Evolutionary conservation across 2,329 filamentous ascomycete genomes (phyloP).

Genomic region (Teratosphaeriaceae sp.): DNA sequence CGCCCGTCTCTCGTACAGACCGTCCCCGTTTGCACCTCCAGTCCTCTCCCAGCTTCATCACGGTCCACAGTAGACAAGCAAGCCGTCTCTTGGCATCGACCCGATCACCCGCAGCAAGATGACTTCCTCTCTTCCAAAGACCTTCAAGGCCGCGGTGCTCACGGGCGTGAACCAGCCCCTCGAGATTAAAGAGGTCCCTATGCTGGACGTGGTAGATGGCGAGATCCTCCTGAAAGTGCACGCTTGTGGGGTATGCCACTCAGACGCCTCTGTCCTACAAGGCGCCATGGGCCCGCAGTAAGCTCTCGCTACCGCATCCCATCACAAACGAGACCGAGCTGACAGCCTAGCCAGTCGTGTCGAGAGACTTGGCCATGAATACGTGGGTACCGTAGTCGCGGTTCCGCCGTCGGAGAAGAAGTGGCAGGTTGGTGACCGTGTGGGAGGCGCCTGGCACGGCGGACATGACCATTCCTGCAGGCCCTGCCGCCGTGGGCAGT

Average conservation of each 20-base stretch:
- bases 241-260: slow-evolving; percentile 66
- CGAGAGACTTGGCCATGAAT: slow-evolving; percentile 54
- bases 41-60: no score
- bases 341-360: slow-evolving; percentile 36
- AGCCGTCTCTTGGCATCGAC: slow-evolving; percentile 1
- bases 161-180: slow-evolving; percentile 47
- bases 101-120: background rate
- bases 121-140: slow-evolving; percentile 43
- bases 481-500: slow-evolving; percentile 55
- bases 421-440: slow-evolving; percentile 58
- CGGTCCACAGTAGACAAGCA: no score
- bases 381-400: slow-evolving; percentile 57
- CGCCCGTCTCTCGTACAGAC: no score
- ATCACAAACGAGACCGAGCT: background rate
- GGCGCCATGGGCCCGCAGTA: slow-evolving; percentile 49
- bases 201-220: slow-evolving; percentile 49
- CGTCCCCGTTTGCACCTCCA: no score
- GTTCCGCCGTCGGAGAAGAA: slow-evolving; percentile 51
- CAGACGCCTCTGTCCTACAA: slow-evolving; percentile 44
- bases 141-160: slow-evolving; percentile 61
- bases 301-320: no score
- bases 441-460: slow-evolving; percentile 65
- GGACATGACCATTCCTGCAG: slow-evolving; percentile 58
- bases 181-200: slow-evolving; percentile 51
- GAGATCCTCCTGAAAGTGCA: slow-evolving; percentile 65